Conservation (phyloP, 495 filamentous ascomycete species). For the Daldinia grandis region DNA sequence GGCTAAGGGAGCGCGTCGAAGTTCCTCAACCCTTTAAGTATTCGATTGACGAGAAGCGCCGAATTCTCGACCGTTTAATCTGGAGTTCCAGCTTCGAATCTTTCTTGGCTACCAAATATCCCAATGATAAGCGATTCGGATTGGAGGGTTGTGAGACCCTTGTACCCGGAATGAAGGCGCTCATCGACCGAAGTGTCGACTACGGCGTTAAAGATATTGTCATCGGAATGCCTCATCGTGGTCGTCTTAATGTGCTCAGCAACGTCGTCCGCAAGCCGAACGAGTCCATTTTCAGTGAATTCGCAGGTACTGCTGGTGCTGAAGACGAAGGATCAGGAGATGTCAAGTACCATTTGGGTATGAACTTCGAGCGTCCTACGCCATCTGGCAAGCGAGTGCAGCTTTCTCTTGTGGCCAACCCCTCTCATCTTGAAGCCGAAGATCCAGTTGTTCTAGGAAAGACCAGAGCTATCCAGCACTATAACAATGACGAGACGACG, state of each 20-base stretch:
- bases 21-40: slow-evolving; percentile 94
- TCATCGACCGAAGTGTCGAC: slow-evolving; percentile 97
- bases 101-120: slow-evolving; percentile 96
- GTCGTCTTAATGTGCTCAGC: slow-evolving; percentile 95
- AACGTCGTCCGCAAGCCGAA: slow-evolving; percentile 99
- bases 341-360: slow-evolving; percentile 98
- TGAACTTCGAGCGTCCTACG: slow-evolving; percentile 99
- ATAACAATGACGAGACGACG: slow-evolving; percentile 92
- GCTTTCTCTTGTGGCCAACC: slow-evolving; percentile 96
- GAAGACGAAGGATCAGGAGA: slow-evolving; percentile 97
- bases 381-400: slow-evolving; percentile 98
- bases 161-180: slow-evolving; percentile 98
- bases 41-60: slow-evolving; percentile 94
- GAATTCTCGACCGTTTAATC: slow-evolving; percentile 96
- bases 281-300: slow-evolving; percentile 99
- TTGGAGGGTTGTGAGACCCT: slow-evolving; percentile 95
- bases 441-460: slow-evolving; percentile 98
- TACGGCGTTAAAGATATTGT: slow-evolving; percentile 98
- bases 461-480: slow-evolving; percentile 97
- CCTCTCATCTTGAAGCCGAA: slow-evolving; percentile 97
- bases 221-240: slow-evolving; percentile 99
- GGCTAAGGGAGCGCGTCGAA: slow-evolving; percentile 93
- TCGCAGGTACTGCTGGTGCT: slow-evolving; percentile 86
- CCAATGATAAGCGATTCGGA: slow-evolving; percentile 99
- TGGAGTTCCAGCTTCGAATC: slow-evolving; percentile 97